A percentile compares a stretch with the other conserved stretches of the same genome.
These are phyloP conservation scores for Fusarium udum DNA, from an alignment of 2,329 filamentous ascomycete genomes.

Conservation along the genomic window DNA sequence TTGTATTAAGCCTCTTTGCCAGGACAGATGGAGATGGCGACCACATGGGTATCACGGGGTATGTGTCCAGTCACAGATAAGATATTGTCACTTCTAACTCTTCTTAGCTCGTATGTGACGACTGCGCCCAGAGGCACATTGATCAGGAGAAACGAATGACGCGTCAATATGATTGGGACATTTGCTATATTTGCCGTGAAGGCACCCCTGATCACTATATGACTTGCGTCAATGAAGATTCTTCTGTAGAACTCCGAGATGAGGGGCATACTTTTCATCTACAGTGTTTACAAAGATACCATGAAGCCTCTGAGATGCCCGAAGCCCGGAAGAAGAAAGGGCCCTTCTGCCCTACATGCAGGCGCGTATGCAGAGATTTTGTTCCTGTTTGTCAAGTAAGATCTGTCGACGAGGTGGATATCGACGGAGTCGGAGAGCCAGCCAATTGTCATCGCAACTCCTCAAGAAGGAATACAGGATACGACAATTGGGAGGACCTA, in stretches of 20 bases:
- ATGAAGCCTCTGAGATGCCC: neutral
- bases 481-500: neutral
- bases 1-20: neutral
- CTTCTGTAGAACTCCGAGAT: too few species aligned
- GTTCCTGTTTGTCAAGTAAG: neutral
- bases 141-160: too few species aligned
- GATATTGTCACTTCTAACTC: too few species aligned
- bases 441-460: neutral
- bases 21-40: neutral
- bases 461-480: neutral
- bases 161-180: too few species aligned
- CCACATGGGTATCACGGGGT: neutral
- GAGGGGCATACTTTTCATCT: neutral
- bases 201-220: too few species aligned
- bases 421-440: too few species aligned
- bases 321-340: neutral
- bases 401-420: neutral
- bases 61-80: neutral
- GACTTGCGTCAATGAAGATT: too few species aligned
- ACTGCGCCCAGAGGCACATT: too few species aligned
- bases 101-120: too few species aligned
- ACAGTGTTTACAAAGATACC: neutral
- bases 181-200: too few species aligned
- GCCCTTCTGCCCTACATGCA: neutral
- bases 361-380: neutral